Conservation (phyloP, 768 basidiomycete species). For the Boletus edulis region DNA sequence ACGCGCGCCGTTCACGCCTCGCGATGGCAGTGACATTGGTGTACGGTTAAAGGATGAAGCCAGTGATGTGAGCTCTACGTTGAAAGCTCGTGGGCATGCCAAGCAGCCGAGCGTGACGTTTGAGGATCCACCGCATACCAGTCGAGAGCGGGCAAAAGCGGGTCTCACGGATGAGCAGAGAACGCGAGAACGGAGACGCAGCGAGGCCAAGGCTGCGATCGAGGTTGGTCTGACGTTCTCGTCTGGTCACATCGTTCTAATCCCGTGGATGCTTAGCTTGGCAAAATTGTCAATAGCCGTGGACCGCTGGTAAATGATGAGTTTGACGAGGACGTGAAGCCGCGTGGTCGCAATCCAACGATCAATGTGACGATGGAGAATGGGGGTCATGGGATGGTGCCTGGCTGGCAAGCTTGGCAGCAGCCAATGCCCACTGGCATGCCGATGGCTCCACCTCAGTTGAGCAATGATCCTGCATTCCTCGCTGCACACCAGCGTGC, state of each 20-base stretch:
- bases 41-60: slow-evolving; percentile 19
- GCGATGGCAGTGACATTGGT: slow-evolving; percentile 68
- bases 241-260: not conserved
- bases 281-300: slow-evolving; percentile 83
- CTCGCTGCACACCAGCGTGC: slow-evolving; percentile 84
- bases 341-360: slow-evolving; percentile 19
- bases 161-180: slow-evolving; percentile 45
- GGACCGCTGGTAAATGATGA: slow-evolving; percentile 59
- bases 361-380: slow-evolving; percentile 39
- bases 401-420: slow-evolving; percentile 36
- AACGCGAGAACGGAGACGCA: slow-evolving; percentile 70
- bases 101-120: slow-evolving; percentile 71
- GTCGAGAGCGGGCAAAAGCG: slow-evolving; percentile 31
- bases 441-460: slow-evolving; percentile 41
- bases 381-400: slow-evolving; percentile 25
- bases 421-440: slow-evolving; percentile 25
- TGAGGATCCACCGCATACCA: slow-evolving; percentile 45
- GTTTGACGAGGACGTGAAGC: slow-evolving; percentile 38
- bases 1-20: slow-evolving; percentile 69
- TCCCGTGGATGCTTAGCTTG: slow-evolving; percentile 50
- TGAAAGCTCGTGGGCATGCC: slow-evolving; percentile 35
- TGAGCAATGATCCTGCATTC: slow-evolving; percentile 51
- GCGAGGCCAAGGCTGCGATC: slow-evolving; percentile 84
- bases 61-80: slow-evolving; percentile 25
- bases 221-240: slow-evolving; percentile 50